Base-by-base conservation (phyloP, 2,329 filamentous ascomycete species). In the Aspergillus pseudoviridinutans region DNA sequence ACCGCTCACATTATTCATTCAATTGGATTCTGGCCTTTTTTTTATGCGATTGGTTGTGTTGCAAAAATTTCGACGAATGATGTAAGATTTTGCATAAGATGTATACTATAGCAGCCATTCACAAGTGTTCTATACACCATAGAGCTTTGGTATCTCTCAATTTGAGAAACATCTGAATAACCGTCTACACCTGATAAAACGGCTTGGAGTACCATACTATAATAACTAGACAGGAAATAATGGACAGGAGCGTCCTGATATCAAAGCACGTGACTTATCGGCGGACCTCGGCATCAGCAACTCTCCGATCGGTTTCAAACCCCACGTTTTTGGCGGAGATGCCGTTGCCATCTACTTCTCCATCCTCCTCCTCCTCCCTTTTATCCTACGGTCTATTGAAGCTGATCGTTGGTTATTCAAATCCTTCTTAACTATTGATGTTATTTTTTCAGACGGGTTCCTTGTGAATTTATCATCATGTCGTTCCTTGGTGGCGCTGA, bases 401-500 rank as follows among this genome's bases (percentile, higher is more conserved):
- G 14, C 32, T 17, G 32, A 38, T 38, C 32, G 2, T 38, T 17
- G 32, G 7, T 6, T 14, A 0, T 28, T 59, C 59, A 53, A 3
- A 25, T 27, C 6, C 25, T 24, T 28, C 9, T 41, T 38, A 27
- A 14, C 32, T 51, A 53, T 55, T 38, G 35, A 57, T 56, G 51
- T 27, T 20, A 44, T 27, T 27, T 27, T 8, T 4, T 12, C 5
- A 27, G 20, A 25, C 22, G 10, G 8, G 42, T 7, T 25, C 14
- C 10, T 47, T 6, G 9, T 14, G 10, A 24, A 47, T 27, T 14
- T 7, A 14, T 27, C 64, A 80, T 61, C 65, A 97, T 99, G 93
- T 97, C 93, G 55, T 97, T 99, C 76, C 84, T 97, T 69, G 91
- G 91, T 77, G 92, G 93, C 67, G 90, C 93, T 67, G 94, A 97